Conservation (phyloP, 1,284 basidiomycete species). For the Schizopora paradoxa region DNA sequence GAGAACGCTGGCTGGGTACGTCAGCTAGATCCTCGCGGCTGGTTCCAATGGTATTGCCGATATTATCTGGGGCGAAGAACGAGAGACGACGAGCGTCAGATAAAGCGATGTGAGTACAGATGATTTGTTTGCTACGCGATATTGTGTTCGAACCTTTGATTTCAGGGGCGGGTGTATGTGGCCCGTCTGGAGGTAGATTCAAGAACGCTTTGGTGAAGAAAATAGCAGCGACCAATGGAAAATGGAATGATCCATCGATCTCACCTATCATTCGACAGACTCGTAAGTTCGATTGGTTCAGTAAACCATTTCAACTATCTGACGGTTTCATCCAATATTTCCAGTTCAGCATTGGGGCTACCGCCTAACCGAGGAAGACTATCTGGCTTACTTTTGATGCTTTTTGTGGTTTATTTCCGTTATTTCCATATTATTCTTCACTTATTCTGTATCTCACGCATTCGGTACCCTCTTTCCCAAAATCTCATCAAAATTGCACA, state of each 20-base stretch:
- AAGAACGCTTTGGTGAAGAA: constrained; percentile 34
- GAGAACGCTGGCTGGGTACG: constrained; percentile 41
- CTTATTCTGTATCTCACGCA: too few relatives aligned
- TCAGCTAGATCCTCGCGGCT: constrained; percentile 36
- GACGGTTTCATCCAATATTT: constrained; percentile 20
- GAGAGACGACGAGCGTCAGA: constrained; percentile 37
- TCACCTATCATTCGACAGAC: constrained; percentile 18
- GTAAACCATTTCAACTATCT: constrained; percentile 3
- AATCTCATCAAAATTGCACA: too few relatives aligned
- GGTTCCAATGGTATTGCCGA: constrained; percentile 39
- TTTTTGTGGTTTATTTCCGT: too few relatives aligned
- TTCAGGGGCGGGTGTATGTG: constrained; percentile 37
- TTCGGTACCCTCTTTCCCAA: too few relatives aligned
- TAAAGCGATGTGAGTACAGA: constrained; percentile 32
- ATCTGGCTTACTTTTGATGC: constrained; percentile 11
- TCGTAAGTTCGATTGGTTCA: constrained; percentile 9
- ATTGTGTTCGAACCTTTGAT: neutral
- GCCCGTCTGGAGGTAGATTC: constrained; percentile 35
- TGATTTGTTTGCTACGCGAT: neutral
- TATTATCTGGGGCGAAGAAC: constrained; percentile 38
- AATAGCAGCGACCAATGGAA: constrained; percentile 25
- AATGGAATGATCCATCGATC: constrained; percentile 27
- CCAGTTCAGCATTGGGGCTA: constrained; percentile 31
- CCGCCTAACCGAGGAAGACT: constrained; percentile 26
- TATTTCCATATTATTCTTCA: too few relatives aligned